Evolutionary conservation across 192 early-diverging fungal species (phyloP), one percentile per base, ranked within the genome.

Genomic region (Funneliformis mosseae): DNA sequence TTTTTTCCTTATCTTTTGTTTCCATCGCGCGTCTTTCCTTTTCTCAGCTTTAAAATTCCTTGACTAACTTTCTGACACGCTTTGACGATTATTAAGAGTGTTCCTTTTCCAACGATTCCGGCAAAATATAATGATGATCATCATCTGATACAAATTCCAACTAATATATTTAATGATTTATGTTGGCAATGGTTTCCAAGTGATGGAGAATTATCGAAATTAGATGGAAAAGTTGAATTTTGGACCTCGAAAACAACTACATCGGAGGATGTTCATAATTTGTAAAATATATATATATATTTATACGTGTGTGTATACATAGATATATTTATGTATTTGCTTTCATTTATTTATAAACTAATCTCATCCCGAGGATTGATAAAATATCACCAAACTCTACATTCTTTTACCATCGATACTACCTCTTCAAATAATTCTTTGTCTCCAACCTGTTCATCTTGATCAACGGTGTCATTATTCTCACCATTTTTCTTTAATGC

Each of bases 391-490:
- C 85, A 86, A n/a, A 87, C 84, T 23, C 71, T 45, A 66, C 86
- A 87, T 50, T 88, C 87, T 27, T 82, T 83, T 38, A 88, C 61
- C 77, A 88, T 79, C 18, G 82, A 84, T 18, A 83, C 45, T 14
- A 85, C 76, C 38, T 83, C 79, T 42, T 88, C 83, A 87, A 85
- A 83, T 14, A 88, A 42, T 45, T 87, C 81, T 43, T 80, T 79
- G 43, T 86, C 80, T 70, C 70, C 48, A 38, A 63, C n/a, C 5
- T 80, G 60, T 55, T 82, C 77, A 14, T 83, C 78, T 23, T 77
- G 43, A 64, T 82, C 80, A 48, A 77, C 67, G 1, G 21, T 21
- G 8, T 82, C 68, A 38, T 76, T 76, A 74, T 74, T 28, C 21
- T 82, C 81, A 14, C 76, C 75, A 59, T 85, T 85, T 41, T 83